These are phyloP conservation scores for Macrolepiota fuliginosa DNA, from an alignment of 768 basidiomycete genomes.

Conservation along the genomic window DNA sequence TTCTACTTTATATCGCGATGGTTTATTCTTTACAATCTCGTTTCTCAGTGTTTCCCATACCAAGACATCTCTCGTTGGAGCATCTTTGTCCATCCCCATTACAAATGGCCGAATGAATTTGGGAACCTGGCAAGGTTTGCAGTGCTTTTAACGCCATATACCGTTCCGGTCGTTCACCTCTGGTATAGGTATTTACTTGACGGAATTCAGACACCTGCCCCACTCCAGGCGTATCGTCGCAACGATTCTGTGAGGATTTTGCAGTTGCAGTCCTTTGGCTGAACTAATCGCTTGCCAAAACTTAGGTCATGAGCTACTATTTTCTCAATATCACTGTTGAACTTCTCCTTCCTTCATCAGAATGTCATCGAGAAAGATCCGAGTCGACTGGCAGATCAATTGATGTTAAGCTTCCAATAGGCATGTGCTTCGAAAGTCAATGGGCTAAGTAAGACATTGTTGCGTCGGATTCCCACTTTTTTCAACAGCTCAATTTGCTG, in stretches of 20 bases:
- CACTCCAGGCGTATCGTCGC: conserved; percentile 75
- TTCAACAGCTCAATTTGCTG: no score
- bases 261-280: not conserved
- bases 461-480: no score
- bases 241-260: conserved; percentile 63
- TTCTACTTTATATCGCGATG: not conserved
- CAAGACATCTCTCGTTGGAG: conserved; percentile 83
- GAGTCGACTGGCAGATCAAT: no score
- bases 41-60: conserved; percentile 78
- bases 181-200: conserved; percentile 73
- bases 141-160: not conserved
- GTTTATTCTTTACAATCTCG: not conserved
- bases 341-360: not conserved
- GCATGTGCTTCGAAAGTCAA: no score
- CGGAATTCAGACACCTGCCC: conserved; percentile 72
- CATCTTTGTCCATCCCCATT: conserved; percentile 81
- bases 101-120: conserved; percentile 74
- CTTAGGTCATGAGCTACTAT: not conserved
- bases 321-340: not conserved
- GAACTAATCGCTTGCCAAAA: not conserved
- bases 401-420: no score
- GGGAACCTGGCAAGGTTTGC: conserved; percentile 91
- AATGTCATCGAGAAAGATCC: not conserved
- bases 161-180: not conserved
- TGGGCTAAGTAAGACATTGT: no score